Percentiles rank a stretch among this genome's conserved stretches.
Evolutionary conservation across 2,329 filamentous ascomycete genomes (phyloP).

Genomic region (Ophiobolus disseminans): DNA sequence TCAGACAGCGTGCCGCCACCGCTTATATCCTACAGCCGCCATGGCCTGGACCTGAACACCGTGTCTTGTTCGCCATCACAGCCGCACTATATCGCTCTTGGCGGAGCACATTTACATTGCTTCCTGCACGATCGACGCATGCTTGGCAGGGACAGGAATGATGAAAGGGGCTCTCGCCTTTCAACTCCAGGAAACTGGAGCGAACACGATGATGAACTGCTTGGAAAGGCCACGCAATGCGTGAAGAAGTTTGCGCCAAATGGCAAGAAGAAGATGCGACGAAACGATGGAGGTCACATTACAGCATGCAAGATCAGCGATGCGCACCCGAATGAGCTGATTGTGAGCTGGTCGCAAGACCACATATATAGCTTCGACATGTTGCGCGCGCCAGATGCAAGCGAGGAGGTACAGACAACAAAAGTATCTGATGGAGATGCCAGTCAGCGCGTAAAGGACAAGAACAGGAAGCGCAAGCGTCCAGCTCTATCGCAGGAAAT

Average conservation of each 20-base stretch:
- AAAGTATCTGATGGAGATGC: conserved; percentile 21
- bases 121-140: conserved; percentile 74
- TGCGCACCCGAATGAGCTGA: conserved; percentile 70
- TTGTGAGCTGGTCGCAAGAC: conserved; percentile 73
- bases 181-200: conserved; percentile 52
- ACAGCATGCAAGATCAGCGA: conserved; percentile 75
- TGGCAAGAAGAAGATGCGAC: conserved; percentile 62
- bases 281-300: conserved; percentile 67
- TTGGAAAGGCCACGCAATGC: conserved; percentile 68
- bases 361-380: conserved; percentile 72
- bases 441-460: conserved; percentile 35
- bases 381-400: conserved; percentile 63
- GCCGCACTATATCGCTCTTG: conserved; percentile 73
- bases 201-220: conserved; percentile 59
- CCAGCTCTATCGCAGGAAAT: conserved; percentile 44
- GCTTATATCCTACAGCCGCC: conserved; percentile 70
- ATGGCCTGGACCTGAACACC: conserved; percentile 69
- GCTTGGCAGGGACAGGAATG: conserved; percentile 65
- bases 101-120: conserved; percentile 72
- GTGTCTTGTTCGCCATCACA: conserved; percentile 72
- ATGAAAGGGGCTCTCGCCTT: conserved; percentile 60
- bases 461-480: conserved; percentile 64
- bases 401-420: conserved; percentile 46
- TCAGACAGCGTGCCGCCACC: conserved; percentile 65
- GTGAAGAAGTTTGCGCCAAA: conserved; percentile 71